phyloP scores from a whole-genome alignment of 108 stramenopile species.

The Schizochytrium sp. region DNA sequence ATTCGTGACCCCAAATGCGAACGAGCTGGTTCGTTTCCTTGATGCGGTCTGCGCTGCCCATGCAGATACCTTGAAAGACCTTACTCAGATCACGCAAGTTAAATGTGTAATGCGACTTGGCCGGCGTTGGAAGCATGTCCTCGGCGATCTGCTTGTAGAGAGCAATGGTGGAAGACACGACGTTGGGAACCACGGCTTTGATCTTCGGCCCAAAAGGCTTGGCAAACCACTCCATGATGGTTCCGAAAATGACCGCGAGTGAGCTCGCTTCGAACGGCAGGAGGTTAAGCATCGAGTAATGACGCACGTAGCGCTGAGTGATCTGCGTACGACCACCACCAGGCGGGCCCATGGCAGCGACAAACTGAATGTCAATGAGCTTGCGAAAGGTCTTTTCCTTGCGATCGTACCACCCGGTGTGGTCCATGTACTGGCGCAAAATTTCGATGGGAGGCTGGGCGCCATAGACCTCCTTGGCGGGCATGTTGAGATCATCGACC shows the following conservation, averaged over 20 bases:
- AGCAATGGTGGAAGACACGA: slow-evolving; percentile 43
- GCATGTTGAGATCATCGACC: slow-evolving; percentile 67
- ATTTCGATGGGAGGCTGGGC: slow-evolving; percentile 65
- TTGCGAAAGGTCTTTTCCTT: slow-evolving; percentile 51
- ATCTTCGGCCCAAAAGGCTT: slow-evolving; percentile 35
- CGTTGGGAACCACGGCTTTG: slow-evolving; percentile 24
- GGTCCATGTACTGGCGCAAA: slow-evolving; percentile 61
- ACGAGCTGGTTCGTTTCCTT: slow-evolving; percentile 40
- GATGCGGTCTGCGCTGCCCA: slow-evolving; percentile 35
- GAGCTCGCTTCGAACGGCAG: slow-evolving; percentile 40
- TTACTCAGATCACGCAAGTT: slow-evolving; percentile 59
- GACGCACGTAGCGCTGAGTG: slow-evolving; percentile 56
- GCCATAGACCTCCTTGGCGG: slow-evolving; percentile 63
- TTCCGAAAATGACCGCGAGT: slow-evolving; percentile 48
- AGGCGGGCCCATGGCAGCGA: slow-evolving; percentile 59
- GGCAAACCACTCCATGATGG: slow-evolving; percentile 51
- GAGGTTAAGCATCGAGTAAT: slow-evolving; percentile 55
- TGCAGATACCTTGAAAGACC: slow-evolving; percentile 56
- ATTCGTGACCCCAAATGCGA: slow-evolving; percentile 57
- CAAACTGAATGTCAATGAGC: slow-evolving; percentile 54
- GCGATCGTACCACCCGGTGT: slow-evolving; percentile 59
- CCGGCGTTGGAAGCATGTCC: slow-evolving; percentile 51
- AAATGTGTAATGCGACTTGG: slow-evolving; percentile 62
- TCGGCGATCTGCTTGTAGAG: slow-evolving; percentile 48
- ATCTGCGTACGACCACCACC: slow-evolving; percentile 57